phyloP scores from a whole-genome alignment of 2,329 filamentous ascomycete species.

The Epichloe aotearoae region DNA sequence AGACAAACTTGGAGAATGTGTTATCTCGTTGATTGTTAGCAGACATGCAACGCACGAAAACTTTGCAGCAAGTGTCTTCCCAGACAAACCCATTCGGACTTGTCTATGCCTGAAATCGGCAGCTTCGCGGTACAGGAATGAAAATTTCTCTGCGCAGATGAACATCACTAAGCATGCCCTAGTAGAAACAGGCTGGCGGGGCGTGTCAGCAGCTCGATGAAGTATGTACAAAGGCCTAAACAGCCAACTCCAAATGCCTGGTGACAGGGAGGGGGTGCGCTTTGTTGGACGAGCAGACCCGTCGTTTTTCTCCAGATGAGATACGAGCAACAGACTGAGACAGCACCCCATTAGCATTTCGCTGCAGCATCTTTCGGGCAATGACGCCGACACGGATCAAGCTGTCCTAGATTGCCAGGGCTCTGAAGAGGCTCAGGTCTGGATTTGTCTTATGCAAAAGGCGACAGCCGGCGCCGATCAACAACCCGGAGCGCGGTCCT shows the following conservation, averaged over 20 bases:
- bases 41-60: not conserved
- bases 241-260: not conserved
- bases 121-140: not conserved
- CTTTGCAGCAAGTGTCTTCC: not conserved
- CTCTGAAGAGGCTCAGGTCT: not conserved
- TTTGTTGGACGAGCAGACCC: slow-evolving; percentile 1
- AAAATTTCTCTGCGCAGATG: not conserved
- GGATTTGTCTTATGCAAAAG: not conserved
- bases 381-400: not conserved
- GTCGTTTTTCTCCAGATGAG: not conserved
- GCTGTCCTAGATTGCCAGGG: not conserved
- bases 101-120: not conserved
- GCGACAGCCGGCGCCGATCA: slow-evolving; percentile 1
- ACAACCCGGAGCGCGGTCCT: not conserved
- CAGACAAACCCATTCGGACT: not conserved
- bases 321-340: slow-evolving; percentile 1
- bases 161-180: not conserved
- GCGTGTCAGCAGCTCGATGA: not conserved
- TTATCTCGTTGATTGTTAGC: not conserved
- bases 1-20: not conserved
- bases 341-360: not conserved
- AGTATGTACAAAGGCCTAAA: not conserved
- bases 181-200: not conserved
- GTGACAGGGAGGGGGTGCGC: not conserved
- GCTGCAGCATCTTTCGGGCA: not conserved